phyloP scores from a whole-genome alignment of 176 grass and related monocot species.

The Triticum aestivum region IWGSC_CS_RefSeq_v2.1 NC_057806.1:613393845-613394344 shows the following conservation, averaged over 20 bases:
- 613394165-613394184: background rate
- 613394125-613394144: too few species aligned
- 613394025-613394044: background rate
- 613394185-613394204: background rate
- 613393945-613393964: background rate
- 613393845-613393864: conserved; percentile 17
- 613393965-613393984: background rate
- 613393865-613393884: conserved; percentile 14
- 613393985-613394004: background rate
- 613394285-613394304: too few species aligned
- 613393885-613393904: conserved; percentile 12
- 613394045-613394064: background rate
- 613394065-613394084: background rate
- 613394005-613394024: background rate
- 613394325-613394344: too few species aligned
- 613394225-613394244: background rate
- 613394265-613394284: background rate
- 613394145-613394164: background rate
- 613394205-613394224: background rate
- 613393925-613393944: background rate
- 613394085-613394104: background rate
- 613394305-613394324: too few species aligned
- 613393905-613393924: conserved; percentile 8
- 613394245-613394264: background rate
- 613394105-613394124: background rate